Base-by-base conservation (phyloP, 2,329 filamentous ascomycete species). In the Lecanicillium sp. region DNA sequence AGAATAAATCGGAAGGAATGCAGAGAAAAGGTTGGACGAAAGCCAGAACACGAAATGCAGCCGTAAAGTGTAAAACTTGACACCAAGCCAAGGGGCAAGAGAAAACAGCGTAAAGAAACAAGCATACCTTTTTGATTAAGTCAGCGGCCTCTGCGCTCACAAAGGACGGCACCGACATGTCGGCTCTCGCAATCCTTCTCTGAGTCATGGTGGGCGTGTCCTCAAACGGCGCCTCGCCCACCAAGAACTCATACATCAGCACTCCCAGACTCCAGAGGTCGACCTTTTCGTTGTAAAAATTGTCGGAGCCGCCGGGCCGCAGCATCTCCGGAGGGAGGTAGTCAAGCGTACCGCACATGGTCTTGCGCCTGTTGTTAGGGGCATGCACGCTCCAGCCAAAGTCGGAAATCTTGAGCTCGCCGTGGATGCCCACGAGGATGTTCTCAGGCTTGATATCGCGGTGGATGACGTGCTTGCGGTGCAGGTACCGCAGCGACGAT, bases 301-400 rank as follows among this genome's bases (percentile, higher is more conserved):
- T 95, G 60, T 93, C 87, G 57, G 83, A 79, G 56, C 78, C 78
- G 37, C 87, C 86, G 4, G 84, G 80, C 66, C 85, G 87, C 66
- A 97, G 79, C 93, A 98, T 98, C 81, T 98, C 93, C 4, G 93
- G 93, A 3, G 93, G 93, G 14, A 98, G 79, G 67, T 98, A 98
- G 69, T 98, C 93, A 35, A 97, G 80, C 15, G 93, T 98, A 54
- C 93, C 93, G 66, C 93, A 98, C 81, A 97, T 90, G 48, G 93
- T 98, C 62, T 90, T 86, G 53, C 93, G 79, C 57, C 93, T 77
- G 70, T 91, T 94, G 68, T 95, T 96, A 23, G 93, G 93, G 5
- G 93, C 93, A 67, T 98, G 93, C 4, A 97, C 93, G 64, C 87
- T 94, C 93, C 93, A 98, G 42, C 93, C 91, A 62, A 97, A 98